A percentile compares a stretch with the other conserved stretches of the same genome.
Conservation (phyloP, 805 yeast species). For the Suhomyces sp. region DNA sequence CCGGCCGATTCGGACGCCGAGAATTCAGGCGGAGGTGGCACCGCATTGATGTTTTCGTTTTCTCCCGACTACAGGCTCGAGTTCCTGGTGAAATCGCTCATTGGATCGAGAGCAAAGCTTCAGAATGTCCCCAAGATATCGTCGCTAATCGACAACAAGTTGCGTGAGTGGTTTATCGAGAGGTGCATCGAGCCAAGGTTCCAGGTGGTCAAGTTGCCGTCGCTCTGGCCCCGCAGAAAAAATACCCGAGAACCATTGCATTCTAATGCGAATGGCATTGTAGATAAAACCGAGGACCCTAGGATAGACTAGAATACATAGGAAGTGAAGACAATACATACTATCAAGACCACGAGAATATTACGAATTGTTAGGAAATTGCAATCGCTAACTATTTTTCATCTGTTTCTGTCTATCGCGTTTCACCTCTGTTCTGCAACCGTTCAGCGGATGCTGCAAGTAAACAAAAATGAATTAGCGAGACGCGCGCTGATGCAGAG, state of each 20-base stretch:
- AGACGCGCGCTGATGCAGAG: neutral
- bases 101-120: constrained; percentile 88
- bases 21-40: constrained; percentile 34
- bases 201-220: constrained; percentile 80
- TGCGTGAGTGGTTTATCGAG: constrained; percentile 87
- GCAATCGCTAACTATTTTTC: too few relatives aligned
- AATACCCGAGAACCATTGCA: constrained; percentile 33
- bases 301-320: neutral
- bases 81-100: constrained; percentile 80
- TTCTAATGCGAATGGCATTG: constrained; percentile 12
- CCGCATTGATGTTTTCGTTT: constrained; percentile 84
- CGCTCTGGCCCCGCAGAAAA: constrained; percentile 69
- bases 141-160: constrained; percentile 73
- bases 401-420: too few relatives aligned
- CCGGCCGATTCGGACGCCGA: constrained; percentile 10
- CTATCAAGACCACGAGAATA: too few relatives aligned
- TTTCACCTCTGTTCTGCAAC: too few relatives aligned
- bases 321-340: too few relatives aligned
- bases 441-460: neutral
- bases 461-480: neutral
- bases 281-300: constrained; percentile 14
- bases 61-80: constrained; percentile 89
- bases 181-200: constrained; percentile 92
- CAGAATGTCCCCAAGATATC: constrained; percentile 93
- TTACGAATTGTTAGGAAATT: too few relatives aligned